phyloP scores from a whole-genome alignment of 805 yeast species.

The Yarrowia sp. region DNA sequence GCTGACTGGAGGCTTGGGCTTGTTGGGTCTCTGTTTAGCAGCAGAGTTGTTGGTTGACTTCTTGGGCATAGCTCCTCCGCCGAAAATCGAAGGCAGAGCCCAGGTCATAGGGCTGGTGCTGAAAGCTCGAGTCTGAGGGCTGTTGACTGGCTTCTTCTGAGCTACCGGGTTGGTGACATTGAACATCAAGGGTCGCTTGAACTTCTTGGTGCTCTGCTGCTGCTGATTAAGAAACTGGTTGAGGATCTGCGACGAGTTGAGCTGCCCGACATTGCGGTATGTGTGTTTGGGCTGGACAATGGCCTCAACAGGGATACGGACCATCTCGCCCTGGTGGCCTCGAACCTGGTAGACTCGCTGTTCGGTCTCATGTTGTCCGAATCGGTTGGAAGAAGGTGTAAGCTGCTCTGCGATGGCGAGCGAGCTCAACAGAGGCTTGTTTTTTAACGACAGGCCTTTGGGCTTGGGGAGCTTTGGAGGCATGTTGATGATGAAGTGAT shows the following conservation, averaged over 20 bases:
- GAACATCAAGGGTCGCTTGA: not conserved
- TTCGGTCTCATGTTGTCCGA: not conserved
- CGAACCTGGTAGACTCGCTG: not conserved
- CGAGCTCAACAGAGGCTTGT: not conserved
- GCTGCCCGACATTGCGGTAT: not conserved
- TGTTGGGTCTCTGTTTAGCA: not conserved
- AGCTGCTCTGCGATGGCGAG: constrained; percentile 1
- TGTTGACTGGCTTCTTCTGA: not conserved
- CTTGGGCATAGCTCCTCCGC: not conserved
- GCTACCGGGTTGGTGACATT: not conserved
- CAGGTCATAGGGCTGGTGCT: not conserved
- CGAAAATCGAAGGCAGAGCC: not conserved
- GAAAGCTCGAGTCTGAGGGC: constrained; percentile 2
- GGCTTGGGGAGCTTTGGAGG: not conserved
- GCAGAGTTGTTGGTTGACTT: not conserved
- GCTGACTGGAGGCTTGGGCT: constrained; percentile 3
- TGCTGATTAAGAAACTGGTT: not conserved
- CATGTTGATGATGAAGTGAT: not conserved
- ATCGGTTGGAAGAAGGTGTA: not conserved
- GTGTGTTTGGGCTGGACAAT: not conserved
- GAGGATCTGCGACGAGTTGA: not conserved
- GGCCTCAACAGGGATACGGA: not conserved
- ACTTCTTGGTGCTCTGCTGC: not conserved
- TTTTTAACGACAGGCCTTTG: not conserved
- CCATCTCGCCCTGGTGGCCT: not conserved